phyloP scores from a whole-genome alignment of 768 basidiomycete species.

The Leccinum rimulosum region DNA sequence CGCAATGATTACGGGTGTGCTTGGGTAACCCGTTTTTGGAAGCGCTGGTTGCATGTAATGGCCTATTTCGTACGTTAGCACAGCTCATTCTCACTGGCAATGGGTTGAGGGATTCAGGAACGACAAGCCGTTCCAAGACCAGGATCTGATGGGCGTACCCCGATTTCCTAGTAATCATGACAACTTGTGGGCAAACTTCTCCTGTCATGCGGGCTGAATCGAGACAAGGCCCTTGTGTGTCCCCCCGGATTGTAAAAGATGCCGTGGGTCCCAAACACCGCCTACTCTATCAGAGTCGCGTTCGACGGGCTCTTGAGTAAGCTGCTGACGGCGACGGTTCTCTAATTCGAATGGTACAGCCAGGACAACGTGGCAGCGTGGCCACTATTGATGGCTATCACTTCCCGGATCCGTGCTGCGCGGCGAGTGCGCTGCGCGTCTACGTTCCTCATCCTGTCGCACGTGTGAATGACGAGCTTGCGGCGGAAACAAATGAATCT shows the following conservation, averaged over 20 bases:
- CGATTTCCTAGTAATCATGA: slow-evolving; percentile 15
- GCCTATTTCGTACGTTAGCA: slow-evolving; percentile 7
- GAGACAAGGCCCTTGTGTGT: slow-evolving; percentile 4
- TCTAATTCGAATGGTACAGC: slow-evolving; percentile 11
- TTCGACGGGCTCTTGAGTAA: slow-evolving; percentile 16
- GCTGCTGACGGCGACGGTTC: slow-evolving; percentile 1
- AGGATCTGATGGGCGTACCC: slow-evolving; percentile 19
- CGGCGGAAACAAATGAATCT: background rate
- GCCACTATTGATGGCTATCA: slow-evolving; percentile 7
- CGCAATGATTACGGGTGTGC: slow-evolving; percentile 11
- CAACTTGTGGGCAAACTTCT: slow-evolving; percentile 2
- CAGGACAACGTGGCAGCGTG: slow-evolving; percentile 11
- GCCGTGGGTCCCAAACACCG: slow-evolving; percentile 7
- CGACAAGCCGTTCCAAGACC: slow-evolving; percentile 1
- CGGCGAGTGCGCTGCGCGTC: slow-evolving; percentile 3
- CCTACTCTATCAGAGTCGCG: slow-evolving; percentile 7
- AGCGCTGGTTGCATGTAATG: slow-evolving; percentile 8
- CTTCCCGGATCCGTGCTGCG: slow-evolving; percentile 5
- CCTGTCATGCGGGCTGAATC: slow-evolving; percentile 11
- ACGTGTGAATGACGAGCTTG: slow-evolving; percentile 16
- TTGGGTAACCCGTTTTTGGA: slow-evolving; percentile 18
- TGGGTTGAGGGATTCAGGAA: background rate
- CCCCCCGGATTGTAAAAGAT: background rate
- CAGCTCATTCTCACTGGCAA: slow-evolving; percentile 9
- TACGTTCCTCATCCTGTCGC: background rate